These are phyloP conservation scores for Leccinum subgranulosum DNA, from an alignment of 768 basidiomycete genomes.

Conservation along the genomic window DNA sequence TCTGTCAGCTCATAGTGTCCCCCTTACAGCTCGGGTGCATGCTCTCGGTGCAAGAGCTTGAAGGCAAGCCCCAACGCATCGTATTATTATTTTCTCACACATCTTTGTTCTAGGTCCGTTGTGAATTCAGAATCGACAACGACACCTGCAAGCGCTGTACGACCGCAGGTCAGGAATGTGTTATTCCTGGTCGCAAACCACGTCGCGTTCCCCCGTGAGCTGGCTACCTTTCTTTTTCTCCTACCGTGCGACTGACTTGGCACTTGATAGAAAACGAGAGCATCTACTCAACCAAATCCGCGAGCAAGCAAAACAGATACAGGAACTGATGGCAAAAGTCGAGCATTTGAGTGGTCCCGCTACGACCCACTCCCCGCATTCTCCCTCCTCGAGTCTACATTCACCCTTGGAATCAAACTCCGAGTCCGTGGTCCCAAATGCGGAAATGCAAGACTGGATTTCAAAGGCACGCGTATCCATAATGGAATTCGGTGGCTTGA, in stretches of 20 bases:
- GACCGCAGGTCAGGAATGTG: conserved; percentile 67
- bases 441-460: conserved; percentile 75
- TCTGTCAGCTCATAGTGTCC: conserved; percentile 2
- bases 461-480: conserved; percentile 68
- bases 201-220: conserved; percentile 75
- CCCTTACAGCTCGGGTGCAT: conserved; percentile 50
- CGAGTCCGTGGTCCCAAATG: conserved; percentile 36
- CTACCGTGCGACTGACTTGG: background rate
- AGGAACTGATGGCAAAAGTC: conserved; percentile 66
- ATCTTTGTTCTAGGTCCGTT: conserved; percentile 54
- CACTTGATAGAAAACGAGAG: conserved; percentile 64
- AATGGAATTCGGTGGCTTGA: conserved; percentile 63
- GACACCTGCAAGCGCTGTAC: conserved; percentile 76
- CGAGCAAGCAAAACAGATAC: conserved; percentile 69
- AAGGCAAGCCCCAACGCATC: conserved; percentile 33
- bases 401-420: conserved; percentile 26
- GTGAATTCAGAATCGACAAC: conserved; percentile 68
- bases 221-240: background rate
- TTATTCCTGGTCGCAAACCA: conserved; percentile 82
- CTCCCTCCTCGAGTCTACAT: conserved; percentile 25
- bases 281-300: conserved; percentile 74
- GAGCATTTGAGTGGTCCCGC: conserved; percentile 41
- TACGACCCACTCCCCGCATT: conserved; percentile 36
- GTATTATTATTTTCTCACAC: background rate
- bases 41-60: conserved; percentile 63